phyloP scores from a whole-genome alignment of 169 alveolate species.

The Prorocentrum cordatum region DNA sequence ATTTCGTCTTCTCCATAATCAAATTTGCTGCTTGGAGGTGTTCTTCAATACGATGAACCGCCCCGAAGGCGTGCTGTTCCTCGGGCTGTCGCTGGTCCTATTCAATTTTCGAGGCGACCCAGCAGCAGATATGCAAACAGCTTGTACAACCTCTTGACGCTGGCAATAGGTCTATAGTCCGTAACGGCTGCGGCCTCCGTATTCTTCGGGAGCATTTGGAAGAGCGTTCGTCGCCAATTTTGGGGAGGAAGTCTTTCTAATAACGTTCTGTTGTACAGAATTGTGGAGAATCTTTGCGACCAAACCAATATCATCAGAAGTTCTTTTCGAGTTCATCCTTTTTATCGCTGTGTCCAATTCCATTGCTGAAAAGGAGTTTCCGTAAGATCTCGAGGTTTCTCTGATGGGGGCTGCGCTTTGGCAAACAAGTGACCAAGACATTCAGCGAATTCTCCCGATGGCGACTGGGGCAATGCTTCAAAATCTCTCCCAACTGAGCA shows the following conservation, averaged over 20 bases:
- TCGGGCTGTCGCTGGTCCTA: not conserved
- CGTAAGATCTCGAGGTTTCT: no score
- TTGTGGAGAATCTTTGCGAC: not conserved
- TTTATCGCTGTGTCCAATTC: not conserved
- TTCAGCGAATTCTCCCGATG: no score
- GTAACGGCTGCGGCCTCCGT: not conserved
- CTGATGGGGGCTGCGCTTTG: no score
- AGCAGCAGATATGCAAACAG: not conserved
- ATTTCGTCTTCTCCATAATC: not conserved
- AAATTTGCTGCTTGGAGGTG: not conserved
- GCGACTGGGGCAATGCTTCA: no score
- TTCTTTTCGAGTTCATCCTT: not conserved
- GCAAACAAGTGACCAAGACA: no score
- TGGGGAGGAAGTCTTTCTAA: not conserved
- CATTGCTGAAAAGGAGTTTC: no score
- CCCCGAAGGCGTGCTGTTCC: not conserved
- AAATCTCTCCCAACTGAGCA: no score
- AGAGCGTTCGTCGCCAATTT: not conserved
- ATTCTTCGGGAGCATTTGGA: not conserved
- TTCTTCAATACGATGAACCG: not conserved
- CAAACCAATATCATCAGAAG: not conserved
- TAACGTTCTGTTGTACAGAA: not conserved
- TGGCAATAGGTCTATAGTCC: not conserved
- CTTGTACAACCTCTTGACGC: not conserved
- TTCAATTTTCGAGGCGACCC: not conserved